These are phyloP conservation scores for Hippophae tibetana DNA, from an alignment of 306 rosid species.

Conservation along the genomic window DNA sequence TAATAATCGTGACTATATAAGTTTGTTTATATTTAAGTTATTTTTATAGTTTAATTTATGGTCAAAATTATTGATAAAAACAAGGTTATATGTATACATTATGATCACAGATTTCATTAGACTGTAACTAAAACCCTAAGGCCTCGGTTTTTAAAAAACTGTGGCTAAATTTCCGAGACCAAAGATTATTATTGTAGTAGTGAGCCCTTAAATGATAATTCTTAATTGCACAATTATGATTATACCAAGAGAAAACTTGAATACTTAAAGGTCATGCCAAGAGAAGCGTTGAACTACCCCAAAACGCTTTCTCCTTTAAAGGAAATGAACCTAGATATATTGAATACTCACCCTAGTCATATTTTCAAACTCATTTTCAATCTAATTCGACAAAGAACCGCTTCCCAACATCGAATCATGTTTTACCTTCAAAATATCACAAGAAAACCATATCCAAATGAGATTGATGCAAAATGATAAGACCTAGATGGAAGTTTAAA, in stretches of 20 bases:
- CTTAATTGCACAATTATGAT: conserved; percentile 60
- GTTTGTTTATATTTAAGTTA: too few relatives aligned
- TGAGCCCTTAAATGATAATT: too few relatives aligned
- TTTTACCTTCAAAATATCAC: conserved; percentile 40
- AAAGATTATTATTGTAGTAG: too few relatives aligned
- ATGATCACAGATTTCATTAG: too few relatives aligned
- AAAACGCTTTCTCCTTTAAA: conserved; percentile 48
- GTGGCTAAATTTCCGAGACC: too few relatives aligned
- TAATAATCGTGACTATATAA: too few relatives aligned
- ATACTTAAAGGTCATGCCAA: conserved; percentile 27
- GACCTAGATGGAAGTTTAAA: conserved; percentile 20
- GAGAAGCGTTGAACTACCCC: conserved; percentile 50
- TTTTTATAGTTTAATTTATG: too few relatives aligned
- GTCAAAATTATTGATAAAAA: too few relatives aligned
- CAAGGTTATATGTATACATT: too few relatives aligned
- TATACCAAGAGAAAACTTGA: conserved; percentile 50
- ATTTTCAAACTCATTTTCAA: conserved; percentile 38
- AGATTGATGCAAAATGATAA: conserved; percentile 34
- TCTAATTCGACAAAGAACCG: conserved; percentile 8
- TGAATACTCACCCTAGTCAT: conserved; percentile 44
- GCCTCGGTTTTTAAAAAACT: too few relatives aligned
- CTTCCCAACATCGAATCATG: conserved; percentile 57
- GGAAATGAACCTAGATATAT: conserved; percentile 42
- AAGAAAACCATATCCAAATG: conserved; percentile 84
- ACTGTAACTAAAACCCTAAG: too few relatives aligned